Base-by-base conservation (phyloP, 108 stramenopile species). In the Cylindrotheca fusiformis region DNA sequence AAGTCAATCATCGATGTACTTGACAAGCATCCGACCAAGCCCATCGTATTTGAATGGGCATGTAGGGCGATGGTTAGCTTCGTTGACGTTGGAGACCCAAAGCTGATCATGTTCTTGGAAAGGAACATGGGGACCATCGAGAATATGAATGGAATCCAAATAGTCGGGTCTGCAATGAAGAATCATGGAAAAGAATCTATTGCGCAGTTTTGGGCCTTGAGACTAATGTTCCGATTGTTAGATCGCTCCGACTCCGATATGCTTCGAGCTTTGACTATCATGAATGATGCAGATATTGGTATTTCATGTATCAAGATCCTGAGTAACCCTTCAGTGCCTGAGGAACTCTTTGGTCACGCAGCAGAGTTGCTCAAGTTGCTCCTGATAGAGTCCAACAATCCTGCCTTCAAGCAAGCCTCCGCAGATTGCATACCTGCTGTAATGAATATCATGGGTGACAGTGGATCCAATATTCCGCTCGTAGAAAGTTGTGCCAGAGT, bases 1-100 rank as follows among this genome's bases (percentile, higher is more conserved):
- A 60, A 67, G 30, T 21, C 32, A 18, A 60, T 72, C 20, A 10
- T 78, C 12, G 71, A 62, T 10, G 45, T 41, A 0, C 22, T 72
- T 19, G 47, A 55, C 30, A 12, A 32, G 18, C 71, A 72, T n/a
- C 22, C 33, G 44, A 53, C 25, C n/a, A 49, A 58, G 4, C 49
- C 71, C 2, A 58, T 30, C 24, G 67, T 72, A 4, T 68, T 68
- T 53, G 77, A 78, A 58, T 78, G 77, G 77, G 59, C 59, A 24
- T 72, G 67, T 49, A 44, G 77, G 31, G 70, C 54, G 20, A 51
- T 78, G 45, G 57, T 53, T 30, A 52, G 24, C 12, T 32, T 63
- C 18, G 36, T 41, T 10, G 36, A 41, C 36, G 6, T 14, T 6
- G 36, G 36, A 10, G 36, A 41, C 14, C 10, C 6, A 14, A 41